Evolutionary conservation across 1,139 yeast species (phyloP).

Genomic region (Ogataea hybrid): DNA sequence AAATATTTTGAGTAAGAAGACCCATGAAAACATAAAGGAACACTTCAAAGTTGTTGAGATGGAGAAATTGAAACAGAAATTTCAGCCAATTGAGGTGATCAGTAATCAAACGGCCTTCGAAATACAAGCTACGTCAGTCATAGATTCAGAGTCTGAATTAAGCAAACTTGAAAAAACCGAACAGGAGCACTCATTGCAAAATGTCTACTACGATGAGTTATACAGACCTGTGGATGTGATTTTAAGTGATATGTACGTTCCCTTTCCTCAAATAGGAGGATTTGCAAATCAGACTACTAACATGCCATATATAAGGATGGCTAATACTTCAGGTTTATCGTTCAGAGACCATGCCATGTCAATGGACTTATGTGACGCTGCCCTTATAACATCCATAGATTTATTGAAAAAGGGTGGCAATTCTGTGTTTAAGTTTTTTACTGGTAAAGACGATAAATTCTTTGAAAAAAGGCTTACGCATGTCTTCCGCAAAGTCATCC

Average conservation of each 20-base stretch:
- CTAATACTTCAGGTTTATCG: slow-evolving; percentile 64
- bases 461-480: slow-evolving; percentile 55
- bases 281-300: slow-evolving; percentile 74
- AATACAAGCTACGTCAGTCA: slow-evolving; percentile 13
- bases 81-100: slow-evolving; percentile 14
- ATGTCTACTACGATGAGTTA: not conserved
- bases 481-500: slow-evolving; percentile 57
- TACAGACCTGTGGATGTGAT: slow-evolving; percentile 59
- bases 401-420: slow-evolving; percentile 66
- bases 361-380: slow-evolving; percentile 89
- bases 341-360: slow-evolving; percentile 61
- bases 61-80: slow-evolving; percentile 13
- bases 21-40: slow-evolving; percentile 59
- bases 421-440: slow-evolving; percentile 69
- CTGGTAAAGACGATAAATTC: slow-evolving; percentile 65
- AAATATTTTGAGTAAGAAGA: slow-evolving; percentile 64
- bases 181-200: not conserved
- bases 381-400: slow-evolving; percentile 71
- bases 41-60: slow-evolving; percentile 46
- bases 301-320: slow-evolving; percentile 75
- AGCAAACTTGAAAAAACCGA: slow-evolving; percentile 4
- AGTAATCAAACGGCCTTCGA: slow-evolving; percentile 11
- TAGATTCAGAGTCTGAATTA: slow-evolving; percentile 13
- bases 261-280: slow-evolving; percentile 63
- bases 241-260: slow-evolving; percentile 84